phyloP scores from a whole-genome alignment of 129 eudicot species.

The Deinandra increscens region DNA sequence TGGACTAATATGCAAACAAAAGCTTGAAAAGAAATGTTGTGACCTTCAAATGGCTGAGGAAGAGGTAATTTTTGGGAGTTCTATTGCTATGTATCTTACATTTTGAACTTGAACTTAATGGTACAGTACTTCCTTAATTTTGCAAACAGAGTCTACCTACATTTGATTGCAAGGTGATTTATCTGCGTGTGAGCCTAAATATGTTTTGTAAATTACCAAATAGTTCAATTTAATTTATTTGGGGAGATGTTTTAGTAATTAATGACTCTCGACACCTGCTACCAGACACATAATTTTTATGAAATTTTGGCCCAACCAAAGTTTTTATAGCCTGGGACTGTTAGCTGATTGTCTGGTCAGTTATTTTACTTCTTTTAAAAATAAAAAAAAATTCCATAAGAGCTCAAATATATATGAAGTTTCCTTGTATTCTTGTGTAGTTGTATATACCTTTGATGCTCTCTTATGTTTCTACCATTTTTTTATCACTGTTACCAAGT shows the following conservation, averaged over 20 bases:
- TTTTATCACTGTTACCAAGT: neutral
- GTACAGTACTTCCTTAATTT: conserved; percentile 4
- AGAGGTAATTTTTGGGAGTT: conserved; percentile 48
- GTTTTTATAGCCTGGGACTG: neutral
- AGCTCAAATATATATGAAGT: neutral
- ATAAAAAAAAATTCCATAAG: too few species aligned
- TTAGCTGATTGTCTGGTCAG: neutral
- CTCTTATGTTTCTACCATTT: neutral
- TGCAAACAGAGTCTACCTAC: conserved; percentile 5
- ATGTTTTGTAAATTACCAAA: conserved; percentile 10
- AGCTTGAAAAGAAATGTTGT: conserved; percentile 53
- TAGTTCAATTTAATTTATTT: neutral
- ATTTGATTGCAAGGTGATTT: neutral
- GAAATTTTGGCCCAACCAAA: neutral
- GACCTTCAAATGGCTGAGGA: conserved; percentile 80
- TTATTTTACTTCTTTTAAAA: neutral
- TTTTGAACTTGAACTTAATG: neutral
- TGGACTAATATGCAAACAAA: conserved; percentile 48
- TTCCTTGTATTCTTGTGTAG: neutral
- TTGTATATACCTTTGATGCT: neutral
- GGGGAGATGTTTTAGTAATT: neutral
- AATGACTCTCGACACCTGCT: neutral
- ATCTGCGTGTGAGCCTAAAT: too few species aligned
- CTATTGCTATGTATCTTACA: conserved; percentile 13
- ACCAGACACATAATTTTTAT: neutral